Evolutionary conservation across 1,139 yeast genomes (phyloP).

Genomic region (Taiozyma sp.): DNA sequence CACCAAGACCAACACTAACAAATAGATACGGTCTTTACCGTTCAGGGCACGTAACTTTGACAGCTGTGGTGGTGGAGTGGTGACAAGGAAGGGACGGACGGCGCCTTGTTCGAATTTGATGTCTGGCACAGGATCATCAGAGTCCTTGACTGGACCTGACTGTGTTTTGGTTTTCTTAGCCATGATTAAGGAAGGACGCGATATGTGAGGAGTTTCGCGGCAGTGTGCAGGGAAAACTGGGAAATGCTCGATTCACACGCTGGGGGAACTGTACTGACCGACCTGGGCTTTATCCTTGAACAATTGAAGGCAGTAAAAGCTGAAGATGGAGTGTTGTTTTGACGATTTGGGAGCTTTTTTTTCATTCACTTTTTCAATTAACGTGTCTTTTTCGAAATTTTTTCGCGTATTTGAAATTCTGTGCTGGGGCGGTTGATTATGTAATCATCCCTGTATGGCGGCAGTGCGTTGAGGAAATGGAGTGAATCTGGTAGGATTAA

Average conservation of each 20-base stretch:
- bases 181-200: background rate
- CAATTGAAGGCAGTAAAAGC: background rate
- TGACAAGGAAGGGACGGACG: slow-evolving; percentile 33
- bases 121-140: slow-evolving; percentile 41
- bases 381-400: background rate
- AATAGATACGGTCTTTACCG: slow-evolving; percentile 33
- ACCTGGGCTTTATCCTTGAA: background rate
- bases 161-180: background rate
- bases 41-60: slow-evolving; percentile 32
- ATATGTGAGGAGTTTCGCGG: background rate
- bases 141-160: slow-evolving; percentile 1
- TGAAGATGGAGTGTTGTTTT: background rate
- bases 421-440: background rate
- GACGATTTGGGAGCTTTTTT: background rate
- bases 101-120: slow-evolving; percentile 37
- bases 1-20: slow-evolving; percentile 48
- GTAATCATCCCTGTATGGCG: background rate
- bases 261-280: background rate
- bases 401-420: background rate
- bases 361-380: background rate
- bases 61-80: slow-evolving; percentile 40
- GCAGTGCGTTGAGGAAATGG: background rate
- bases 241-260: background rate
- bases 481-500: no score
- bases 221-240: background rate